Percentiles rank a stretch among this genome's conserved stretches.
Evolutionary conservation across 2,329 filamentous ascomycete genomes (phyloP).

Genomic region (Sclerotinia minor): DNA sequence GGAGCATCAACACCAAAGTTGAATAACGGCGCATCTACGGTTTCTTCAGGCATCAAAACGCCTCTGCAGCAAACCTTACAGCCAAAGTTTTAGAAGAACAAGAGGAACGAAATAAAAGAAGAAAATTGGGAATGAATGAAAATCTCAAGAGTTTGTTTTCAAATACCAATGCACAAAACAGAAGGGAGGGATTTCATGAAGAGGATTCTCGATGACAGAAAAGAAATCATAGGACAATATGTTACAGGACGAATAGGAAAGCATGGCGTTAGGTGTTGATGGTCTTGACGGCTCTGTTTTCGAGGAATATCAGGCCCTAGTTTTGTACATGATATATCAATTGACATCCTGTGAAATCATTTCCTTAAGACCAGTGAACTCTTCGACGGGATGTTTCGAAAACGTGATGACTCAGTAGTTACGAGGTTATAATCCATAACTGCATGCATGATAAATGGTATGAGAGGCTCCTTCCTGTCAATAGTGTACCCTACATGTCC

Average conservation of each 20-base stretch:
- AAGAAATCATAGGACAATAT: constrained; percentile 36
- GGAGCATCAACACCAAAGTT: constrained; percentile 29
- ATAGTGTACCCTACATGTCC: not conserved
- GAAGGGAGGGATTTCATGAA: constrained; percentile 55
- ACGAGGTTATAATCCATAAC: not conserved
- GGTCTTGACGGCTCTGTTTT: not conserved
- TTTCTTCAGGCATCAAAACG: constrained; percentile 73
- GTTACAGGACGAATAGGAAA: not conserved
- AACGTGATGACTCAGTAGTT: not conserved
- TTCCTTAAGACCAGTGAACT: not conserved
- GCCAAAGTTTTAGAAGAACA: constrained; percentile 86
- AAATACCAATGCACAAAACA: constrained; percentile 46
- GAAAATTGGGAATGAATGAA: constrained; percentile 63
- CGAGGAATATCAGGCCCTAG: not conserved
- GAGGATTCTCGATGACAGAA: constrained; percentile 56
- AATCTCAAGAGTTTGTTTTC: constrained; percentile 57
- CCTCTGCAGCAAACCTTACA: constrained; percentile 80
- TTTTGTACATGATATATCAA: not conserved
- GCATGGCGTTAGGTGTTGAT: constrained; percentile 3
- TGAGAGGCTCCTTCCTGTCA: not conserved
- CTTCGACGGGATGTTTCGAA: not conserved
- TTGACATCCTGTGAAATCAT: not conserved
- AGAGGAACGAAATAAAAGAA: constrained; percentile 74
- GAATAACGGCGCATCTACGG: constrained; percentile 41
- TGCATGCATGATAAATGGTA: not conserved